These are phyloP conservation scores for Starmerella gropengiesseri DNA, from an alignment of 805 yeast genomes.

Conservation along the genomic window DNA sequence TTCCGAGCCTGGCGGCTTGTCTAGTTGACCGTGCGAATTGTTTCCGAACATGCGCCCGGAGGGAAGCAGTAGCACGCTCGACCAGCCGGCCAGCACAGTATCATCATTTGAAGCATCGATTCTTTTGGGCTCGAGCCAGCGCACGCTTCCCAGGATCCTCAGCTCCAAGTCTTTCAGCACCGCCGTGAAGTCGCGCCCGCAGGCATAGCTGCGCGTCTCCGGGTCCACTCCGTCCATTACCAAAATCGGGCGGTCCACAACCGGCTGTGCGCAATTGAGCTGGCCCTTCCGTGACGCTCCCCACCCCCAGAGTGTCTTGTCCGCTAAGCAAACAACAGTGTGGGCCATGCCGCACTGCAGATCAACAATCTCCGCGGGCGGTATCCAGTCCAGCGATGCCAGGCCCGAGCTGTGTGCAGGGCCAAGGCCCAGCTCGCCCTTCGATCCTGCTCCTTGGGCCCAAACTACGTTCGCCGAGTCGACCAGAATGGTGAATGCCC, in stretches of 20 bases:
- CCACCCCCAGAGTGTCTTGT: conserved; percentile 51
- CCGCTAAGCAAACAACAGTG: conserved; percentile 24
- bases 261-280: conserved; percentile 21
- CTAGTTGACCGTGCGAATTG: conserved; percentile 61
- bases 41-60: conserved; percentile 54
- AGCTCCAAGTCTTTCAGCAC: conserved; percentile 22
- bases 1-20: conserved; percentile 14
- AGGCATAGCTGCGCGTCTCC: conserved; percentile 18
- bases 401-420: conserved; percentile 4
- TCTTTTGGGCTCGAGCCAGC: not conserved
- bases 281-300: conserved; percentile 60
- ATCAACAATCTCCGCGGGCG: conserved; percentile 14
- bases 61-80: conserved; percentile 15
- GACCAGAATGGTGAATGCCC: conserved; percentile 60
- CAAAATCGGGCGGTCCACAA: conserved; percentile 3
- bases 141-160: conserved; percentile 29
- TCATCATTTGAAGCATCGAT: not conserved
- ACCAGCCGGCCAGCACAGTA: conserved; percentile 20
- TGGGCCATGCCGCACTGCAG: conserved; percentile 30
- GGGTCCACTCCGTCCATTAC: not conserved
- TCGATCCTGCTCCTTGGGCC: conserved; percentile 51
- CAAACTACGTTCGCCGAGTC: conserved; percentile 34
- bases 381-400: conserved; percentile 16
- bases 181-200: conserved; percentile 53
- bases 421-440: conserved; percentile 66